phyloP scores from a whole-genome alignment of 208 protist species.

The Wallacemonas sp. region DNA sequence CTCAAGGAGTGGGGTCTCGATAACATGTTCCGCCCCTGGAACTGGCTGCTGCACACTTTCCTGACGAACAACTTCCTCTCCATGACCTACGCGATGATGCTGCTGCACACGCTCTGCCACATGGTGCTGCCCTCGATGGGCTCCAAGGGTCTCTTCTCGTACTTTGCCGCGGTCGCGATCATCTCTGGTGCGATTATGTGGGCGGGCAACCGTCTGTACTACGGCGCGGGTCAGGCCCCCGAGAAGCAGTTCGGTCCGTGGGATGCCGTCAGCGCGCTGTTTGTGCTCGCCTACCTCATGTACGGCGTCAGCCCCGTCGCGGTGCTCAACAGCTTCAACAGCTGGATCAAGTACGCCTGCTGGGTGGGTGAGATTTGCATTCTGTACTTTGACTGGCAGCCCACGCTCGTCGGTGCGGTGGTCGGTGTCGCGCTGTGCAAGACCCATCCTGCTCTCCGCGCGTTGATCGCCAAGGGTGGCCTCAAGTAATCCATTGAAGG shows the following conservation, averaged over 20 bases:
- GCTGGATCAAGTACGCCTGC: conserved; percentile 88
- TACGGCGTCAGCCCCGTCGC: conserved; percentile 66
- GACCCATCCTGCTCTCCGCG: conserved; percentile 38
- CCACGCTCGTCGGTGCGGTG: conserved; percentile 68
- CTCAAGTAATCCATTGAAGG: conserved; percentile 13
- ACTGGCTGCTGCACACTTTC: conserved; percentile 85
- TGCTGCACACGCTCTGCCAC: conserved; percentile 87
- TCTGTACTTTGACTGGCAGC: conserved; percentile 92
- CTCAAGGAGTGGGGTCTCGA: conserved; percentile 78
- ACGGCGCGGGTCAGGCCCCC: conserved; percentile 29
- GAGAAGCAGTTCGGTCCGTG: conserved; percentile 93
- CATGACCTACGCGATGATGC: conserved; percentile 90
- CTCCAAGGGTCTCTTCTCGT: conserved; percentile 60
- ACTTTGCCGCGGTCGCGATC: conserved; percentile 56
- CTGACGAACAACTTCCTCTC: conserved; percentile 91
- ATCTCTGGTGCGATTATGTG: conserved; percentile 83
- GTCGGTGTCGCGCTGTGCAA: conserved; percentile 77
- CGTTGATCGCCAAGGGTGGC: conserved; percentile 15
- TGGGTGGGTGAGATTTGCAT: conserved; percentile 88
- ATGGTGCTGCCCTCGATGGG: conserved; percentile 73
- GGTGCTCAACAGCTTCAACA: conserved; percentile 85
- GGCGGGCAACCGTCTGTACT: conserved; percentile 63
- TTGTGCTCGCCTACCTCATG: conserved; percentile 85
- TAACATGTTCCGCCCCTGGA: conserved; percentile 62
- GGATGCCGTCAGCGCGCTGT: conserved; percentile 80